Evolutionary conservation across 441 rosid species (phyloP).

Genomic region (Isatis lusitanica): DNA sequence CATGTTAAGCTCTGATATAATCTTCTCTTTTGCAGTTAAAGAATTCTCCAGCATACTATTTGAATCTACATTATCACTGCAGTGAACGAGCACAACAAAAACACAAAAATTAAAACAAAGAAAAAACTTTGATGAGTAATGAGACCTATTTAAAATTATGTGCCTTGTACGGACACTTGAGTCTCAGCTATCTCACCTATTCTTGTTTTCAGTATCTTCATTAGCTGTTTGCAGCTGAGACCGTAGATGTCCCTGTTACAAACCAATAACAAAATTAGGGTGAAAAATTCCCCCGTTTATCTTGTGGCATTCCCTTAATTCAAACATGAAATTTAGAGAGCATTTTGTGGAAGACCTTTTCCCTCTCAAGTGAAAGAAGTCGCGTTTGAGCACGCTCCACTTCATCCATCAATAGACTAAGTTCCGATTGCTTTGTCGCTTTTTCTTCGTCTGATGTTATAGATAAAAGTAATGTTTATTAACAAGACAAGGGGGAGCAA

Average conservation of each 20-base stretch:
- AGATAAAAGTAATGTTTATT: conserved; percentile 17
- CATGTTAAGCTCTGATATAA: conserved; percentile 89
- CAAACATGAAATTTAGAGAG: conserved; percentile 24
- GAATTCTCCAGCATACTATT: conserved; percentile 85
- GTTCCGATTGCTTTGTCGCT: conserved; percentile 94
- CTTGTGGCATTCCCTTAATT: neutral
- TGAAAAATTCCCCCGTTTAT: neutral
- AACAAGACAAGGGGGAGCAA: conserved; percentile 14
- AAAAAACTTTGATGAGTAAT: conserved; percentile 14
- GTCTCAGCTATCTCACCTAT: conserved; percentile 45
- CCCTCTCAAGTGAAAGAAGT: conserved; percentile 96
- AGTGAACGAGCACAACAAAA: conserved; percentile 21
- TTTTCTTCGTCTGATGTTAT: conserved; percentile 80
- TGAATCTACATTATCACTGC: conserved; percentile 81
- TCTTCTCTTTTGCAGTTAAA: conserved; percentile 88
- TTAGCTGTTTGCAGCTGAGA: conserved; percentile 88
- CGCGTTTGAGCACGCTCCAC: conserved; percentile 99
- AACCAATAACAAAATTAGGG: conserved; percentile 25
- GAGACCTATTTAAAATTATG: conserved; percentile 10
- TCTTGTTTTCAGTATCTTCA: conserved; percentile 74
- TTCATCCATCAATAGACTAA: conserved; percentile 96
- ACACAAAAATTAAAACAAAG: neutral
- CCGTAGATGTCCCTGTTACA: conserved; percentile 74
- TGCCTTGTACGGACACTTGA: conserved; percentile 12
- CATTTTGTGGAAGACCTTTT: conserved; percentile 60